phyloP scores from a whole-genome alignment of 2,329 filamentous ascomycete species.

The Sporothrix curviconia region DNA sequence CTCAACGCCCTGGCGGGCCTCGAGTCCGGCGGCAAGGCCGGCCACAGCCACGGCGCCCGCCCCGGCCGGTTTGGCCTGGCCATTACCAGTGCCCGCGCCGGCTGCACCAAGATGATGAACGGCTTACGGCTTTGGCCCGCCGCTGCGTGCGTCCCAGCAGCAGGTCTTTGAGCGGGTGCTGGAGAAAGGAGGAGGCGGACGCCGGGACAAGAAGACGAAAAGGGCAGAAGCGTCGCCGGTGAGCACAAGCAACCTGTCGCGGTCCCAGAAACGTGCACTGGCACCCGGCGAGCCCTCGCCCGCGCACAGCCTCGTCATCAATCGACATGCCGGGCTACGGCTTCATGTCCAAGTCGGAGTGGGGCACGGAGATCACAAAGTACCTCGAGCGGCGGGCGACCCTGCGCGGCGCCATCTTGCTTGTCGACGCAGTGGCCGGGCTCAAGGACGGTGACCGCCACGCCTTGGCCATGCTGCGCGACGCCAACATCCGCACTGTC shows the following conservation, averaged over 20 bases:
- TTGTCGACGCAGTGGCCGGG: conserved; percentile 48
- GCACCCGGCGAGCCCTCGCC: conserved; percentile 34
- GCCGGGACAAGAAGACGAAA: too few species aligned
- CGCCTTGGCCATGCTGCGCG: conserved; percentile 41
- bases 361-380: conserved; percentile 47
- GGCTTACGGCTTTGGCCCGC: conserved; percentile 48
- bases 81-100: conserved; percentile 43
- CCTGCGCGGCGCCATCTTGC: conserved; percentile 46
- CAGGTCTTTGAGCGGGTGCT: conserved; percentile 19
- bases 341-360: conserved; percentile 33
- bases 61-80: conserved; percentile 44
- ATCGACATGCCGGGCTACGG: conserved; percentile 35
- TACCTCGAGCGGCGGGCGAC: conserved; percentile 42
- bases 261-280: conserved; percentile 19
- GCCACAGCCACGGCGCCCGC: conserved; percentile 23
- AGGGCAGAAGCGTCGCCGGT: background rate
- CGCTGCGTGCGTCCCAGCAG: conserved; percentile 17
- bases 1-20: conserved; percentile 69
- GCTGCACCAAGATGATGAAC: conserved; percentile 50
- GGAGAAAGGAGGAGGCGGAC: conserved; percentile 7
- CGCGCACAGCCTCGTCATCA: conserved; percentile 38
- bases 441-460: conserved; percentile 42
- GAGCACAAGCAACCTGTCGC: conserved; percentile 13
- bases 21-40: conserved; percentile 21
- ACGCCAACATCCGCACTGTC: conserved; percentile 38